phyloP scores from a whole-genome alignment of 106 monocot species.

The Amphibolis antarctica region DNA sequence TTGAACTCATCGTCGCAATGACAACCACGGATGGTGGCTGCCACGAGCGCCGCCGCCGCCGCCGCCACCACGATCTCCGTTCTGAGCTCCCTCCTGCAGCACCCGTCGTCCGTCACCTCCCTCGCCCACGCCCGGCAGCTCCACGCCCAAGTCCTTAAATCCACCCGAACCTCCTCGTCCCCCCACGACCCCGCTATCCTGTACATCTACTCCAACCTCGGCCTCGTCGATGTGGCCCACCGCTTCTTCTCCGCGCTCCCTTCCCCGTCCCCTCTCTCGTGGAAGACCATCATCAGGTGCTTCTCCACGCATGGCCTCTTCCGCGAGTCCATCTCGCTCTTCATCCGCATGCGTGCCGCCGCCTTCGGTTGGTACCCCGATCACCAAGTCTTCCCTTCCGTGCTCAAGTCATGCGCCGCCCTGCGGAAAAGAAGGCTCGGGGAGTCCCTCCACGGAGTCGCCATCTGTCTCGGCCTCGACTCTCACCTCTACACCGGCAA shows the following conservation, averaged over 20 bases:
- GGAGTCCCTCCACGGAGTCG: slow-evolving; percentile 33
- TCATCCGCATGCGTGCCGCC: slow-evolving; percentile 38
- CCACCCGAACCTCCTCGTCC: slow-evolving; percentile 12
- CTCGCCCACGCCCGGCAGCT: slow-evolving; percentile 43
- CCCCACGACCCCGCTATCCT: slow-evolving; percentile 23
- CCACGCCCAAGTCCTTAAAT: slow-evolving; percentile 49
- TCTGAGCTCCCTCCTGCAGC: not conserved
- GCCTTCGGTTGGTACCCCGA: slow-evolving; percentile 12
- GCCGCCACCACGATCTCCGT: slow-evolving; percentile 1
- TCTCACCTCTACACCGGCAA: slow-evolving; percentile 48
- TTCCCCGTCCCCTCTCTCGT: slow-evolving; percentile 30
- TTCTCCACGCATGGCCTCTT: slow-evolving; percentile 39
- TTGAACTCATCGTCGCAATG: no score
- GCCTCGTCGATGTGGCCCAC: slow-evolving; percentile 15
- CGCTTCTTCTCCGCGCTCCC: slow-evolving; percentile 29
- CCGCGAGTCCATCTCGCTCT: slow-evolving; percentile 25
- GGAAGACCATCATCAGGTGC: slow-evolving; percentile 33
- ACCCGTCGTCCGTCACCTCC: not conserved
- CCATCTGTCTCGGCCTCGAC: slow-evolving; percentile 28
- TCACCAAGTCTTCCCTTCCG: slow-evolving; percentile 39
- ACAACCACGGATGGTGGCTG: not conserved
- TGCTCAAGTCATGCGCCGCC: slow-evolving; percentile 57
- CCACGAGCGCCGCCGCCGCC: not conserved
- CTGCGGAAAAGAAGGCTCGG: slow-evolving; percentile 26
- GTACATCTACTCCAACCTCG: slow-evolving; percentile 26